Base-by-base conservation (phyloP, 2,329 filamentous ascomycete species). In the Mycogone perniciosa region DNA sequence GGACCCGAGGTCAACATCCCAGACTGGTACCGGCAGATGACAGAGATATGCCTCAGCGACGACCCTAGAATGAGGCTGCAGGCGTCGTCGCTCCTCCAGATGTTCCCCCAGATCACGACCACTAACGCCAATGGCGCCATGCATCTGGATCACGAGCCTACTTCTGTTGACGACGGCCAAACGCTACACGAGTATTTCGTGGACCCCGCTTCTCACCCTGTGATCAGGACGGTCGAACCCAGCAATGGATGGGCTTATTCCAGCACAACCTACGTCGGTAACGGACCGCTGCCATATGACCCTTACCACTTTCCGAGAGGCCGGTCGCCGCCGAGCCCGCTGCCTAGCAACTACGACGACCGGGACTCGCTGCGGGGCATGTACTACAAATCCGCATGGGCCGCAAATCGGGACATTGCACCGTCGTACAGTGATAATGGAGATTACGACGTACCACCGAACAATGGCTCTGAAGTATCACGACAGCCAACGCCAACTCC, bases 1-100 rank as follows among this genome's bases (percentile, higher is more conserved):
- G 70, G 75, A 4, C 64, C 82, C 5, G 79, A 81, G 45, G 66
- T 77, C 8, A 75, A 84, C 29, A 77, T 95, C 7, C 93, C 93
- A 0, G 73, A 76, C 9, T 97, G 91, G 77, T 97, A 88, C 67
- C 81, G 82, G 53, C 75, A 80, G 11, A 76, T 96, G 44, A 83
- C 95, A 35, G 79, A 84, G 48, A 82, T 82, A 11, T 97, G 92
- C 64, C 74, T 97, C 46, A 86, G 81, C 56, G 77, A 85, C 30
- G 77, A 84, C 52, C 92, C 93, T 6, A 82, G 86, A 51, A 73
- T 81, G 49, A 81, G 93, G 46, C 72, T 82, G 8, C 83, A 89
- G 46, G 92, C 93, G 4, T 81, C 82, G 44, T 77, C 84, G 29
- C 76, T 97, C 10, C 73, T 95, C 10, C 66, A 69, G 1, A 72